Conservation (phyloP, 129 eudicot species). For the Flaveria sonorensis region DNA sequence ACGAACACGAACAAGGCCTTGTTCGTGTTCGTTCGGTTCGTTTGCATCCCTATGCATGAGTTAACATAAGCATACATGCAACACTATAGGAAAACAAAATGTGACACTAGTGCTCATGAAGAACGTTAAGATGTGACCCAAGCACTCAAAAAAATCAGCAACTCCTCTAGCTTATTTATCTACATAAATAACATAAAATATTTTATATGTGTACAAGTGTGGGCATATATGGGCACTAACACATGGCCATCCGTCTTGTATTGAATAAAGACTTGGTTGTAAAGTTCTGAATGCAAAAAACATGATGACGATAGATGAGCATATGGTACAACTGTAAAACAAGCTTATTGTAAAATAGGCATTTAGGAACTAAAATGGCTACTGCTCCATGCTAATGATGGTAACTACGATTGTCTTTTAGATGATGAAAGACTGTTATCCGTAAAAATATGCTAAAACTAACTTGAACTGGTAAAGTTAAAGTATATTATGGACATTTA, state of each 20-base stretch:
- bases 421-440: neutral
- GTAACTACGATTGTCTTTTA: neutral
- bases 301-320: neutral
- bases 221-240: neutral
- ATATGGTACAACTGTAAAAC: neutral
- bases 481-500: neutral
- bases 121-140: neutral
- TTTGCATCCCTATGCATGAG: no score
- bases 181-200: neutral
- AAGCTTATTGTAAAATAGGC: neutral
- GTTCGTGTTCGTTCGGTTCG: no score
- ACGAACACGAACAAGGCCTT: no score
- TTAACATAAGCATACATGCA: neutral
- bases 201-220: neutral
- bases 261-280: neutral
- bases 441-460: slow-evolving; percentile 4
- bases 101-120: neutral
- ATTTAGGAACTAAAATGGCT: neutral
- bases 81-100: neutral
- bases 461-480: neutral
- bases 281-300: neutral
- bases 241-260: no score
- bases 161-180: slow-evolving; percentile 19
- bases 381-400: neutral
- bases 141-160: slow-evolving; percentile 14